Evolutionary conservation across 495 filamentous ascomycete species (phyloP).

Genomic region (Paragyromitra xinjiangensis): DNA sequence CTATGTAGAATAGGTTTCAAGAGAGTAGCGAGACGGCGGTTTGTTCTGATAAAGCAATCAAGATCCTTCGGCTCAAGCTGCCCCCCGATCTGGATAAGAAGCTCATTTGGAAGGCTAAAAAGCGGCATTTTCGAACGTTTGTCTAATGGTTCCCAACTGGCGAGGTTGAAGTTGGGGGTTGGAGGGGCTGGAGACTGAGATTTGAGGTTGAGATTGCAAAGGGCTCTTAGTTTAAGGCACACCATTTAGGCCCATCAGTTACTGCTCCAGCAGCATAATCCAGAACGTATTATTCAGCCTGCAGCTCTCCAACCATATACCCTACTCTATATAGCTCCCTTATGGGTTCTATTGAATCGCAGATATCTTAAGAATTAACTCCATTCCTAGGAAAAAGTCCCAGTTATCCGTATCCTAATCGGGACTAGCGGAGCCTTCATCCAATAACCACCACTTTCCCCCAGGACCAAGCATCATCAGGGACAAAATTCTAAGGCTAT

Average conservation of each 20-base stretch:
- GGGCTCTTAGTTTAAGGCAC: not conserved
- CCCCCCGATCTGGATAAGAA: constrained; percentile 32
- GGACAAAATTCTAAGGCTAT: too few relatives aligned
- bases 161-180: not conserved
- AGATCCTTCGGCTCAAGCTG: constrained; percentile 20
- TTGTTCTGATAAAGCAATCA: constrained; percentile 39
- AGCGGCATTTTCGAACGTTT: constrained; percentile 21
- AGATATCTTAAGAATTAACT: too few relatives aligned
- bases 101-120: constrained; percentile 35
- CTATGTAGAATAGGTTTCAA: constrained; percentile 36
- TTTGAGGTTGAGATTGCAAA: not conserved
- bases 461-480: too few relatives aligned
- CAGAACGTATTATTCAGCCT: not conserved
- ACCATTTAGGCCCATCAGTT: not conserved
- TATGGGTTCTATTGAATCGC: too few relatives aligned
- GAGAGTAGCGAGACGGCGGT: constrained; percentile 21
- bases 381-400: too few relatives aligned
- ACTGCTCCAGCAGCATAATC: not conserved
- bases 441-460: not conserved
- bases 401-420: not conserved
- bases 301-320: not conserved
- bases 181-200: not conserved
- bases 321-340: too few relatives aligned
- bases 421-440: not conserved
- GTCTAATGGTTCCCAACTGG: not conserved